phyloP scores from a whole-genome alignment of 2,329 filamentous ascomycete species.

The Alternaria brassicicola region DNA sequence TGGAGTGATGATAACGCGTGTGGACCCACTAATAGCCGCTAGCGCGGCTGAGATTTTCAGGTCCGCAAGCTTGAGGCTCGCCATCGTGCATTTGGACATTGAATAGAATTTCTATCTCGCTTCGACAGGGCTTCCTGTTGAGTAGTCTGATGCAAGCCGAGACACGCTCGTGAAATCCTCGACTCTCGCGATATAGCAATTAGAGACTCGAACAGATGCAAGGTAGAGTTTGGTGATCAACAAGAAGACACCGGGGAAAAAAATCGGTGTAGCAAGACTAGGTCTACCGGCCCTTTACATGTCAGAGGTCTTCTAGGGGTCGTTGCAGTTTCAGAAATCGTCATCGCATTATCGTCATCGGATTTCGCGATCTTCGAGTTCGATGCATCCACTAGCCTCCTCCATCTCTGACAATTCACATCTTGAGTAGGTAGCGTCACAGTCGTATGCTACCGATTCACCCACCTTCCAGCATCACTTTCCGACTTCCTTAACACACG shows the following conservation, averaged over 20 bases:
- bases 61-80: constrained; percentile 16
- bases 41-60: constrained; percentile 32
- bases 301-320: not conserved
- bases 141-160: not conserved
- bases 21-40: constrained; percentile 33
- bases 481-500: not conserved
- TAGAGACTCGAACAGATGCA: constrained; percentile 6
- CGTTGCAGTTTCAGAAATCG: not conserved
- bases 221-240: not conserved
- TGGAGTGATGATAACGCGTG: constrained; percentile 33
- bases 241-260: not conserved
- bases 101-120: not conserved
- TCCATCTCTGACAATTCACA: not conserved
- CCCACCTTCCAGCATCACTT: not conserved
- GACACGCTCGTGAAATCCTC: not conserved
- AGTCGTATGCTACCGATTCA: not conserved
- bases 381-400: not conserved
- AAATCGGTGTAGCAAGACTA: not conserved
- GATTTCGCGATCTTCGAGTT: not conserved
- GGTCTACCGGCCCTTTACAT: not conserved
- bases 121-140: not conserved
- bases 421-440: not conserved
- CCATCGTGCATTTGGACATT: not conserved
- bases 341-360: constrained; percentile 6
- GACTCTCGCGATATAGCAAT: not conserved